Conservation (phyloP, 2,329 filamentous ascomycete species). For the Thelonectria rubi region DNA sequence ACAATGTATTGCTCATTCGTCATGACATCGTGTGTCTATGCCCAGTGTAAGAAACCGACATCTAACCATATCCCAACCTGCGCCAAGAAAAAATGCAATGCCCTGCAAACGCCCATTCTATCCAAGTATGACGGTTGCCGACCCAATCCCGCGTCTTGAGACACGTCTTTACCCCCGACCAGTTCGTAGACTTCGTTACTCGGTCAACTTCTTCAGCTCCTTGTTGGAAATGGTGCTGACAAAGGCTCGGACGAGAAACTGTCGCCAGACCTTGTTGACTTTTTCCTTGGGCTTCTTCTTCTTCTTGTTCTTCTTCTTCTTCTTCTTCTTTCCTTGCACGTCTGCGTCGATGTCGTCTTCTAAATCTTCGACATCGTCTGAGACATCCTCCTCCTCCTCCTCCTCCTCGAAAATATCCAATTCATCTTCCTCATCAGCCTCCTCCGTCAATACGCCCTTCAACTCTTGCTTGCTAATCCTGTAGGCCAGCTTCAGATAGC, state of each 20-base stretch:
- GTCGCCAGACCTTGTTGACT: conserved; percentile 76
- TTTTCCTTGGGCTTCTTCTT: conserved; percentile 59
- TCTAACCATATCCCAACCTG: conserved; percentile 5
- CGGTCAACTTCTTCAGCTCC: conserved; percentile 64
- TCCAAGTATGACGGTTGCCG: conserved; percentile 3
- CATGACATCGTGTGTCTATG: conserved; percentile 26
- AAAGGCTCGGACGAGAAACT: conserved; percentile 82
- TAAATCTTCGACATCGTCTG: conserved; percentile 37
- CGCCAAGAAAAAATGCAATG: conserved; percentile 3
- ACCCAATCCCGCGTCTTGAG: conserved; percentile 1
- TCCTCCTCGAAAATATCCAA: conserved; percentile 41
- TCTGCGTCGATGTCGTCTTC: conserved; percentile 33
- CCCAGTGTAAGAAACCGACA: conserved; percentile 7
- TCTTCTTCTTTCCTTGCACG: conserved; percentile 53
- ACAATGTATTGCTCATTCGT: conserved; percentile 11
- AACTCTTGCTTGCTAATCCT: conserved; percentile 67
- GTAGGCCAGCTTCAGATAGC: conserved; percentile 80
- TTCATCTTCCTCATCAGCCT: conserved; percentile 39
- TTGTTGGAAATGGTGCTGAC: conserved; percentile 75
- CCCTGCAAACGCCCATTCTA: conserved; percentile 19
- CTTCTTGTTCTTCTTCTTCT: conserved; percentile 49
- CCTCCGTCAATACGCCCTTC: conserved; percentile 34
- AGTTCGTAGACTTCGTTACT: conserved; percentile 23
- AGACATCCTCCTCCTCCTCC: conserved; percentile 26
- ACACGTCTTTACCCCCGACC: background rate